Base-by-base conservation (phyloP, 495 filamentous ascomycete genomes). In the Aspergillus ellipticus region DNA sequence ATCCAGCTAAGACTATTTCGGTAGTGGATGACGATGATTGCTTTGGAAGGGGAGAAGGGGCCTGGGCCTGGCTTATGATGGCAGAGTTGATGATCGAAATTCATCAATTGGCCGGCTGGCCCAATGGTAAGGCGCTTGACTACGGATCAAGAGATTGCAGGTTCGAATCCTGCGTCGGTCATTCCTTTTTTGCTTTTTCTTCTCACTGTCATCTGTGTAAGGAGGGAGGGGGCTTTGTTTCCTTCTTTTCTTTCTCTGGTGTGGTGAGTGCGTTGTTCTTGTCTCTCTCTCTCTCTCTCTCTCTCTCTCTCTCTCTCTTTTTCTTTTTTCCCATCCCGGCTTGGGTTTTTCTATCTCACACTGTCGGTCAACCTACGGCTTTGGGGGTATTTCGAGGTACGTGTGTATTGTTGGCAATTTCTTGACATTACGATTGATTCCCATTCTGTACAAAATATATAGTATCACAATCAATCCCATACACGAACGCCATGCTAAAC, bases 81-180 rank as follows among this genome's bases (percentile, higher is more conserved):
- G 21, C 20, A 45, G 10, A 16, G 15, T 26, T 16, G 8, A 4
- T 6, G 33, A n/a, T n/a, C 0, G 1, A 31, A 29, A 19, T 20
- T 42, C 42, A 54, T 20, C 64, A 69, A 24, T 28, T 16, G 71
- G 64, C 72, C 73, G 64, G 73, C 74, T 84, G 78, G 81, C 80
- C 78, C 79, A 85, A 85, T 85, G 82, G 82, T 78, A 85, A 85
- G 82, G 81, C 81, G 81, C 80, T 85, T 85, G 82, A 85, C 82
- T 85, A 85, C 82, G 82, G 82, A 82, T 82, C 79, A 82, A 81
- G 76, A 81, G 79, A 82, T 82, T 81, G 73, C 73, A 76, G 72
- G 73, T 66, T 70, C 64, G 66, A 72, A 59, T 66, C 70, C 73
- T 70, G 72, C 72, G 67, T 75, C 67, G 69, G 73, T 74, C 72